phyloP scores from a whole-genome alignment of 2,329 filamentous ascomycete species.

The Neopestalotiopsis sp. region DNA sequence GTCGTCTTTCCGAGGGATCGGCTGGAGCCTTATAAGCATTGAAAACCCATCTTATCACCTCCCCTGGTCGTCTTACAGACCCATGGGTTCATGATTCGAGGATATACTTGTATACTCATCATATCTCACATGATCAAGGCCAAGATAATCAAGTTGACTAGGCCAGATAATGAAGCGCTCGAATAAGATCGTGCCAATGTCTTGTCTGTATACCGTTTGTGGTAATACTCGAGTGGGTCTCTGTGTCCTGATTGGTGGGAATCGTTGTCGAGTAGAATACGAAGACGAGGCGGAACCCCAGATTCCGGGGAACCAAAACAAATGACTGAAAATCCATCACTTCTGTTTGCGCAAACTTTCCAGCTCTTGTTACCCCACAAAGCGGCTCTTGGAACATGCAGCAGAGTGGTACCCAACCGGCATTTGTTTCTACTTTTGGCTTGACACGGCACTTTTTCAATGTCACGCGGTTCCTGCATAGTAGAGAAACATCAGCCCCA shows the following conservation, averaged over 20 bases:
- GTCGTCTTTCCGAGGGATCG: background rate
- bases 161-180: conserved; percentile 5
- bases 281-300: conserved; percentile 8
- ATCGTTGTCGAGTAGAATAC: background rate
- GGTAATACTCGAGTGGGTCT: conserved; percentile 4
- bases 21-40: background rate
- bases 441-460: background rate
- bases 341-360: background rate
- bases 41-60: background rate
- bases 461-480: background rate
- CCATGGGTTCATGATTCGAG: background rate
- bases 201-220: background rate
- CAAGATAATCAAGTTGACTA: background rate
- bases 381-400: background rate
- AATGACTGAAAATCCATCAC: background rate
- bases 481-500: background rate
- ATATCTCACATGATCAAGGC: background rate
- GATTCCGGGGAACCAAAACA: conserved; percentile 11
- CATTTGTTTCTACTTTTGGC: background rate
- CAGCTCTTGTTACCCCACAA: background rate
- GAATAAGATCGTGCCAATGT: conserved; percentile 3
- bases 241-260: conserved; percentile 10
- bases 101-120: background rate
- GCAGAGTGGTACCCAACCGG: background rate
- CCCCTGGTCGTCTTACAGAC: too few species aligned